Evolutionary conservation across 2,329 filamentous ascomycete species (phyloP).

Genomic region (Aspergillus bombycis): DNA sequence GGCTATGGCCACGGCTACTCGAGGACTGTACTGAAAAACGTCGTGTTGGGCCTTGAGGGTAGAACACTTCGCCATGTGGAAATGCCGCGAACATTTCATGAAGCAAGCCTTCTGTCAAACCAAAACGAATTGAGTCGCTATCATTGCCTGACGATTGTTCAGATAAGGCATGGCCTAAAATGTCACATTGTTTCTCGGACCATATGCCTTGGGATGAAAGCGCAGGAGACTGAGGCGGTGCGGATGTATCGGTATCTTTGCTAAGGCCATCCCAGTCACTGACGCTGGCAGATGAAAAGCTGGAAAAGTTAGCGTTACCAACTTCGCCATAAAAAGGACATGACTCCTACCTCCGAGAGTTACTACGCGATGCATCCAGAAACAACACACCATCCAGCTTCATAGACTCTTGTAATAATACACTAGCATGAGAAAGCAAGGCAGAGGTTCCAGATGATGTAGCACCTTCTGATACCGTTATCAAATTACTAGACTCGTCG

Average conservation of each 20-base stretch:
- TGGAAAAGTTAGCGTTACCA: constrained; percentile 7
- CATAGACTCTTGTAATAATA: constrained; percentile 45
- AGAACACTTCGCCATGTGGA: constrained; percentile 20
- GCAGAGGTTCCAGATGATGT: constrained; percentile 17
- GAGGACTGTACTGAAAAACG: constrained; percentile 1
- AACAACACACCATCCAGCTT: constrained; percentile 42
- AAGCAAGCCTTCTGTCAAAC: constrained; percentile 19
- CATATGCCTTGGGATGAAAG: constrained; percentile 15
- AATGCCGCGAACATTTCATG: constrained; percentile 22
- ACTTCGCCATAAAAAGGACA: neutral
- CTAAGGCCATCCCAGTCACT: constrained; percentile 18
- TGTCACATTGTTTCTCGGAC: constrained; percentile 20
- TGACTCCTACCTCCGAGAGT: constrained; percentile 24
- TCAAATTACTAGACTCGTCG: constrained; percentile 14
- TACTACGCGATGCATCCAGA: constrained; percentile 25
- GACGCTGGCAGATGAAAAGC: constrained; percentile 14
- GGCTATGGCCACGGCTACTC: neutral
- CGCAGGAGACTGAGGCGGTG: constrained; percentile 10
- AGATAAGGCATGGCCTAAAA: constrained; percentile 15
- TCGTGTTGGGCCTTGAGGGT: constrained; percentile 7
- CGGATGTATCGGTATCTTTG: constrained; percentile 5
- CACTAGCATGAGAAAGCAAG: constrained; percentile 48
- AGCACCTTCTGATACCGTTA: constrained; percentile 16
- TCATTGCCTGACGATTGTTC: neutral
- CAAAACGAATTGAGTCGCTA: neutral